Base-by-base conservation (phyloP, 169 alveolate genomes). In the Hepatocystis sp. region DNA sequence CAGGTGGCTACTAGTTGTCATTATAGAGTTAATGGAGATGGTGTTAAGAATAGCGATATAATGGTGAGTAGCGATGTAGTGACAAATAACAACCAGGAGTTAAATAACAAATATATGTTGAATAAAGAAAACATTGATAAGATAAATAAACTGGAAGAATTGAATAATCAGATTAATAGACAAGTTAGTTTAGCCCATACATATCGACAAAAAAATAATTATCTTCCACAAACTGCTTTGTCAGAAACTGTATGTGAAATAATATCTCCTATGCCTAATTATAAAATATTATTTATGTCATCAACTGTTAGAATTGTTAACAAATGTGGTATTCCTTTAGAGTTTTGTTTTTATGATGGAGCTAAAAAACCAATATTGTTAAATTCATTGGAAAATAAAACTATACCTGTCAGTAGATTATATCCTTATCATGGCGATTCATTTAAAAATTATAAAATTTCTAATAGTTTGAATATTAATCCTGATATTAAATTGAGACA, bases 321-420 rank as follows among this genome's bases (percentile, higher is more conserved):
- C 84, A 67, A 91, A 67, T 85, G 95, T 58, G 97, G 96, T 36
- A 85, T 94, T 86, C 97, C 97, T 3, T 64, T 94, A 71, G 90
- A 92, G 58, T 51, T 94, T 34, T 84, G 93, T 19, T 94, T 94
- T 68, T 91, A 91, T 10, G 96, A 94, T 66, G 84, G 55, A 23
- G 60, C 66, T 3, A 76, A 84, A 51, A 85, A 84, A 52, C 95
- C 92, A 15, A 66, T 91, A 67, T 86, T 65, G 46, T 84, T 94
- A 53, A 90, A 94, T 2, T 91, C 91, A 27, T 66, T 91, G 27
- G 88, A 67, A 47, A 76, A 89, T 39, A 85, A 93, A 13, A 86
- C 93, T 13, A 91, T 91, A 30, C 93, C 94, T n/a, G 51, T 85
- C 19, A 81, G 64, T 34, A 81, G 67, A 4, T 56, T 81, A 32